Evolutionary conservation across 225 moss, liverwort and hornwort species (phyloP).

Genomic region (Takakia lepidozioides): DNA sequence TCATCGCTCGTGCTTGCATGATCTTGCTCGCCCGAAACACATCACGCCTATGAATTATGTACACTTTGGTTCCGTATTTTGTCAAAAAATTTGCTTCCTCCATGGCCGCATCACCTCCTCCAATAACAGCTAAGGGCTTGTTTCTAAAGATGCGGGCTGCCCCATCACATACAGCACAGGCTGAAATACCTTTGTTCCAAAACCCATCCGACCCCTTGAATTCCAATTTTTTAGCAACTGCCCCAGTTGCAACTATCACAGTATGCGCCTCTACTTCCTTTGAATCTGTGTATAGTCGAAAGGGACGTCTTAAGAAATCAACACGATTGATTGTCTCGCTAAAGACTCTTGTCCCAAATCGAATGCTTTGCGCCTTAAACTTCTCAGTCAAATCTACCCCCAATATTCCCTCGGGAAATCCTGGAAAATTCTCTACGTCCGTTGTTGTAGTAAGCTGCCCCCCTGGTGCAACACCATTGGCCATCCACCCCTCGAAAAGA

Average conservation of each 20-base stretch:
- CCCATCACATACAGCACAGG: constrained; percentile 94
- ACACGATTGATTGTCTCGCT: constrained; percentile 77
- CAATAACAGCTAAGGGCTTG: constrained; percentile 83
- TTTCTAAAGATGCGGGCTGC: constrained; percentile 93
- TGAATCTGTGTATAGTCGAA: constrained; percentile 49
- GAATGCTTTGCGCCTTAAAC: constrained; percentile 68
- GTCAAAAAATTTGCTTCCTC: constrained; percentile 93
- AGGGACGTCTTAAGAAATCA: constrained; percentile 65
- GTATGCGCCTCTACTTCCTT: constrained; percentile 81
- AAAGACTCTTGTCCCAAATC: constrained; percentile 73
- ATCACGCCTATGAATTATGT: constrained; percentile 74
- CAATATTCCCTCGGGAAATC: constrained; percentile 85
- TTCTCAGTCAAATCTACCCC: constrained; percentile 62
- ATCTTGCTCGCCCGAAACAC: constrained; percentile 91
- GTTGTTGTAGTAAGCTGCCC: constrained; percentile 94
- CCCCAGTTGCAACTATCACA: constrained; percentile 84
- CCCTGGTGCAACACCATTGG: constrained; percentile 88
- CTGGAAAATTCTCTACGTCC: constrained; percentile 96
- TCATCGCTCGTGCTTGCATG: constrained; percentile 74
- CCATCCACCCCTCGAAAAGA: constrained; percentile 85
- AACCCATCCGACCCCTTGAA: constrained; percentile 64
- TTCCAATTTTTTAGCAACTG: constrained; percentile 71
- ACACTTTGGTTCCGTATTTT: constrained; percentile 84
- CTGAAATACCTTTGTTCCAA: constrained; percentile 92
- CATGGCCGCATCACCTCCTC: constrained; percentile 96